Conservation (phyloP, 2,329 filamentous ascomycete species). For the Westerdykella aurantiaca region DNA sequence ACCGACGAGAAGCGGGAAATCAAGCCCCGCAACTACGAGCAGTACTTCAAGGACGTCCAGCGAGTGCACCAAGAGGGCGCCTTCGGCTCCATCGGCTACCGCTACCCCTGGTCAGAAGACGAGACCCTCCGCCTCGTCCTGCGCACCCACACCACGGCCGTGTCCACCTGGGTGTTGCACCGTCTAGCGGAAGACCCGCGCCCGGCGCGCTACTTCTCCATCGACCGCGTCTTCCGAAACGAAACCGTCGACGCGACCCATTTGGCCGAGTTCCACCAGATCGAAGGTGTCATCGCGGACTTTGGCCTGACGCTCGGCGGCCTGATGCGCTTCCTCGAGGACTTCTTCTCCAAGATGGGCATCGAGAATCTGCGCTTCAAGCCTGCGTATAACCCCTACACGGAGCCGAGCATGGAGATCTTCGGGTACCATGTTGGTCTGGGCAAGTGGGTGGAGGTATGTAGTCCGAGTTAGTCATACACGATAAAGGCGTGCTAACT, state of each 20-base stretch:
- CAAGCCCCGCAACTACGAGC: slow-evolving; percentile 61
- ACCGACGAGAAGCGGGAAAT: slow-evolving; percentile 50
- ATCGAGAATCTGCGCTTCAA: slow-evolving; percentile 87
- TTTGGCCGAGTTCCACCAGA: slow-evolving; percentile 96
- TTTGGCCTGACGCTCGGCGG: slow-evolving; percentile 89
- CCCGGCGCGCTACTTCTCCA: slow-evolving; percentile 94
- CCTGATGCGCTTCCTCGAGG: slow-evolving; percentile 87
- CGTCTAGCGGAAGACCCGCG: slow-evolving; percentile 78
- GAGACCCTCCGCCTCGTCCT: slow-evolving; percentile 84
- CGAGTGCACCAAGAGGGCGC: slow-evolving; percentile 86
- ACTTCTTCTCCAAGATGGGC: slow-evolving; percentile 96
- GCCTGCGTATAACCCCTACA: slow-evolving; percentile 62
- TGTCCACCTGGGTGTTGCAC: slow-evolving; percentile 85
- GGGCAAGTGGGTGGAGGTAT: slow-evolving; percentile 82
- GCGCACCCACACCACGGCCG: slow-evolving; percentile 91
- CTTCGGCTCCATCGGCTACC: slow-evolving; percentile 92
- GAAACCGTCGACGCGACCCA: slow-evolving; percentile 96
- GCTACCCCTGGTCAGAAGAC: slow-evolving; percentile 86
- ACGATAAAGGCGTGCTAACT: background rate
- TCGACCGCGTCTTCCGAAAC: slow-evolving; percentile 96
- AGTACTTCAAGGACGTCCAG: slow-evolving; percentile 84
- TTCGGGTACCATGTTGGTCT: slow-evolving; percentile 91
- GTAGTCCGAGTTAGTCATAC: background rate
- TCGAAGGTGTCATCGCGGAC: slow-evolving; percentile 97
- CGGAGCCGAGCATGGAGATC: slow-evolving; percentile 92